Percentiles rank a stretch among this genome's conserved stretches.
phyloP scores from a whole-genome alignment of 768 basidiomycete species.

The Russula earlei region DNA sequence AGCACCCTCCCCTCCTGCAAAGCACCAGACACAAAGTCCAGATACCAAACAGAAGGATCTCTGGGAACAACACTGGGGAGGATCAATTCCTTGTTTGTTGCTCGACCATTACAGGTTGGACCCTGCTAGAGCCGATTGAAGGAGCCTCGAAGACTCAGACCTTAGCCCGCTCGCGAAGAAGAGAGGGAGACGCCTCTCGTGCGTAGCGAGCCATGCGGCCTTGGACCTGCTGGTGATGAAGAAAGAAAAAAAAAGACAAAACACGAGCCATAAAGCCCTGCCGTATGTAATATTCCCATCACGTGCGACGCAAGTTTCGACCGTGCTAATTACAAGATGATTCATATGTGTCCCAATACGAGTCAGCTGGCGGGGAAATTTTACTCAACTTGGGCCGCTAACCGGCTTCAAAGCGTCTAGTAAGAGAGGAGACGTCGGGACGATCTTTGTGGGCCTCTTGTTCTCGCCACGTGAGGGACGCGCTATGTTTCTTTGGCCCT shows the following conservation, averaged over 20 bases:
- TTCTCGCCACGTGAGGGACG: constrained; percentile 16
- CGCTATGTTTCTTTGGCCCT: constrained; percentile 10
- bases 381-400: background rate
- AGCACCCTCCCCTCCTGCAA: constrained; percentile 14
- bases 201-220: constrained; percentile 60
- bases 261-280: background rate
- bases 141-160: constrained; percentile 68
- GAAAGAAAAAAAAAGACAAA: background rate
- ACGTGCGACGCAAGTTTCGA: background rate
- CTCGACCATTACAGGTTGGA: constrained; percentile 46
- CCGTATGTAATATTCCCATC: constrained; percentile 14
- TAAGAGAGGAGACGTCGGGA: background rate
- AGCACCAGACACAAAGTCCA: constrained; percentile 19
- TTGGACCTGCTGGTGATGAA: constrained; percentile 37
- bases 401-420: background rate
- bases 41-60: constrained; percentile 38
- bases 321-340: background rate
- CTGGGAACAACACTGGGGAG: constrained; percentile 27
- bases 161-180: constrained; percentile 67
- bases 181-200: constrained; percentile 31
- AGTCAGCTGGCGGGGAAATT: no score
- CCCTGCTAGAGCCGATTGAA: constrained; percentile 54
- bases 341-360: background rate
- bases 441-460: background rate
- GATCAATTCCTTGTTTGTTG: constrained; percentile 57